Evolutionary conservation across 2,329 filamentous ascomycete species (phyloP).

Genomic region (Trichoderma cornu-damae): DNA sequence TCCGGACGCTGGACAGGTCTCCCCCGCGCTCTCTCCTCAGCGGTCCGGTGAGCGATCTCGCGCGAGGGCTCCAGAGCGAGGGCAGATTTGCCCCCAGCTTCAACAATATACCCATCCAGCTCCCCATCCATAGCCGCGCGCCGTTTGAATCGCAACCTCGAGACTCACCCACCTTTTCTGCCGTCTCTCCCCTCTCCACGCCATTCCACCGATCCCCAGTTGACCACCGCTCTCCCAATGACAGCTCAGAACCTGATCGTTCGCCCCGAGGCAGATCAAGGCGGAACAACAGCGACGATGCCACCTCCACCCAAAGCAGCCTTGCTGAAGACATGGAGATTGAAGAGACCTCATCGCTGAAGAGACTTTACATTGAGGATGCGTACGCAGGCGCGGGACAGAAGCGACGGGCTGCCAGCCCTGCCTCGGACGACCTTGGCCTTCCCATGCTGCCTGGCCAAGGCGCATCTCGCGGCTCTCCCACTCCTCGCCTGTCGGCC

Average conservation of each 20-base stretch:
- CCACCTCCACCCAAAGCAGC: constrained; percentile 41
- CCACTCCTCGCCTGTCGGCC: constrained; percentile 45
- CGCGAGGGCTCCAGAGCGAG: constrained; percentile 36
- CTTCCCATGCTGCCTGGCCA: constrained; percentile 37
- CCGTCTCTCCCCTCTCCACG: constrained; percentile 42
- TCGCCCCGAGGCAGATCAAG: constrained; percentile 43
- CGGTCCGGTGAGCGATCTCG: constrained; percentile 38
- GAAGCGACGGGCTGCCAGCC: constrained; percentile 54
- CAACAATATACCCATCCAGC: constrained; percentile 42
- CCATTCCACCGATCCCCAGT: constrained; percentile 38
- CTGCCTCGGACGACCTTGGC: constrained; percentile 44
- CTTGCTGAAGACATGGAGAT: constrained; percentile 46
- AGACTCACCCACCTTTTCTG: constrained; percentile 45
- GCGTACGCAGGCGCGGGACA: constrained; percentile 39
- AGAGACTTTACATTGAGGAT: constrained; percentile 48
- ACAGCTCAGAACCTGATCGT: constrained; percentile 43
- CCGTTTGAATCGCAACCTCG: constrained; percentile 43
- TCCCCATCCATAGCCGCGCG: constrained; percentile 37
- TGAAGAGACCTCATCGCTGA: constrained; percentile 48
- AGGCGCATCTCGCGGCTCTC: constrained; percentile 45
- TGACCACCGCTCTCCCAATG: constrained; percentile 43
- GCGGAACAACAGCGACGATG: constrained; percentile 51
- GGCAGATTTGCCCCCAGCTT: constrained; percentile 37
- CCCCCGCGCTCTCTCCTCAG: constrained; percentile 43
- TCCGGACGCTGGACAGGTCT: constrained; percentile 41